Conservation (phyloP, 352 stramenopile genomes). For the Phytophthora cactorum region DNA sequence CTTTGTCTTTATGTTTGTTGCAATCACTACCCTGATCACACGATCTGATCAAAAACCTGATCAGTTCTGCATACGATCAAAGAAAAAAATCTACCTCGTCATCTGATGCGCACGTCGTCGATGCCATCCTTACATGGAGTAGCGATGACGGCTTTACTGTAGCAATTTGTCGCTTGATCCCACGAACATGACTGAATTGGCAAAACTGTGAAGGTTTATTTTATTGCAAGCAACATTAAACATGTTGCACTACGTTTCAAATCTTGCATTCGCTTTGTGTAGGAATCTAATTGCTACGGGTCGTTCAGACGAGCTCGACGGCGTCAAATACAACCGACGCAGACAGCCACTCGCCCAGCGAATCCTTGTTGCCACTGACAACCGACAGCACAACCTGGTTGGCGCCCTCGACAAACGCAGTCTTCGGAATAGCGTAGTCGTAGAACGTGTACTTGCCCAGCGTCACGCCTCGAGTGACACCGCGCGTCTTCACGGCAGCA, state of each 20-base stretch:
- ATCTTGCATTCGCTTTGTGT: neutral
- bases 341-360: slow-evolving; percentile 45
- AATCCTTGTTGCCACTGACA: slow-evolving; percentile 52
- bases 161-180: too few relatives aligned
- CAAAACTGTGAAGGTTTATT: neutral
- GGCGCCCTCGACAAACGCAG: slow-evolving; percentile 35
- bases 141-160: too few relatives aligned
- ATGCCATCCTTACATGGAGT: neutral
- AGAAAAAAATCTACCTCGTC: too few relatives aligned
- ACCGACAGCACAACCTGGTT: slow-evolving; percentile 50
- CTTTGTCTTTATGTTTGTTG: too few relatives aligned
- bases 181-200: too few relatives aligned
- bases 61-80: too few relatives aligned
- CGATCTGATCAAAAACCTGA: too few relatives aligned
- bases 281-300: neutral
- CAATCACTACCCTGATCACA: too few relatives aligned
- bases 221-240: neutral
- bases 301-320: slow-evolving; percentile 37
- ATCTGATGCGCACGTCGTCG: neutral
- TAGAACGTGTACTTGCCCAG: slow-evolving; percentile 59
- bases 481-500: slow-evolving; percentile 48
- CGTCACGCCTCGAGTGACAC: slow-evolving; percentile 52
- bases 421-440: slow-evolving; percentile 51
- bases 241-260: neutral
- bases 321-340: slow-evolving; percentile 59